A percentile compares a stretch with the other conserved stretches of the same genome.
These are phyloP conservation scores for Cyberlindnera sargentensis DNA, from an alignment of 805 yeast genomes.

Conservation along the genomic window DNA sequence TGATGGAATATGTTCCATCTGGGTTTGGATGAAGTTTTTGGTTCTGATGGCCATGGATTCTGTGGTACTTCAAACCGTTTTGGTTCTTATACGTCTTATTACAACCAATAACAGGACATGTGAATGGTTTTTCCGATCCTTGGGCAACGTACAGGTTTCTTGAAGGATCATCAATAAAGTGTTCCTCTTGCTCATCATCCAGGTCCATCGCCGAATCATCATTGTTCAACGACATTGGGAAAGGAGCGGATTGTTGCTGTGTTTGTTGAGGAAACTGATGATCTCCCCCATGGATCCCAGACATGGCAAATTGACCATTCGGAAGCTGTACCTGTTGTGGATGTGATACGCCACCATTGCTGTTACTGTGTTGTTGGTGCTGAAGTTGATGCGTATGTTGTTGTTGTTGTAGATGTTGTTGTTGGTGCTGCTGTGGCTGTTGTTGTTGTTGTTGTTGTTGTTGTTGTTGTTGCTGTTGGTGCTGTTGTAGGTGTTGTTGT, in stretches of 20 bases:
- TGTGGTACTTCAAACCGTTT: constrained; percentile 93
- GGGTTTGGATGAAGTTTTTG: constrained; percentile 86
- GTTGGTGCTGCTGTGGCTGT: constrained; percentile 8
- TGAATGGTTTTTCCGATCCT: constrained; percentile 90
- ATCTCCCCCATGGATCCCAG: constrained; percentile 11
- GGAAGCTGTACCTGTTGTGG: constrained; percentile 9
- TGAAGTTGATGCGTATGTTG: too few relatives aligned
- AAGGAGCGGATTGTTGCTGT: constrained; percentile 19
- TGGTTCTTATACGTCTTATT: constrained; percentile 97
- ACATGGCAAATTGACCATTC: constrained; percentile 14
- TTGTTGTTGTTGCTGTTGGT: constrained; percentile 1
- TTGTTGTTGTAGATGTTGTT: too few relatives aligned
- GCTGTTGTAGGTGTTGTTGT: constrained; percentile 9
- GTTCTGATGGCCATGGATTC: constrained; percentile 94
- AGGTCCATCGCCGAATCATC: constrained; percentile 26
- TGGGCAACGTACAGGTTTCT: constrained; percentile 90
- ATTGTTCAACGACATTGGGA: constrained; percentile 28
- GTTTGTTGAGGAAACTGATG: constrained; percentile 11
- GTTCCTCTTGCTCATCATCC: constrained; percentile 54
- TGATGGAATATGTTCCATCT: constrained; percentile 87
- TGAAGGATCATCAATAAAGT: constrained; percentile 95
- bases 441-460: constrained; percentile 5
- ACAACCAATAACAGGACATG: constrained; percentile 97
- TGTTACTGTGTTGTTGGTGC: too few relatives aligned
- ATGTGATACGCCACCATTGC: too few relatives aligned